Conservation (phyloP, 208 protist genomes). For the Angomonas desouzai region DNA sequence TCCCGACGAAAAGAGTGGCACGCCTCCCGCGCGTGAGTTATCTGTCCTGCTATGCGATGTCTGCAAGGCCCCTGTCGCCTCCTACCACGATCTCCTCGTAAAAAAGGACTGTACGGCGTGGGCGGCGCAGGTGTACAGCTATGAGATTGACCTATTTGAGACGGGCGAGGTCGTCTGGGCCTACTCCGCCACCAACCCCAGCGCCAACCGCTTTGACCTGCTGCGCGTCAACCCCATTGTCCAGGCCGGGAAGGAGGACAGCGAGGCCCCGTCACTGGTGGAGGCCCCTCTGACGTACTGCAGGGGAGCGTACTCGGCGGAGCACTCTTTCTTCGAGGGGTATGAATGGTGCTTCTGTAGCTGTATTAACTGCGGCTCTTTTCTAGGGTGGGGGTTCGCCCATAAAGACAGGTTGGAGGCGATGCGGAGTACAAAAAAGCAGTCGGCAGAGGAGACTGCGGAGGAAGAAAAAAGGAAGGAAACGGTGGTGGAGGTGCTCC, state of each 20-base stretch:
- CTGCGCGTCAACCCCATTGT: slow-evolving; percentile 31
- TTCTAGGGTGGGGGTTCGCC: slow-evolving; percentile 80
- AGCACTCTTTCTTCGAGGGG: slow-evolving; percentile 79
- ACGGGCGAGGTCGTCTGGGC: slow-evolving; percentile 45
- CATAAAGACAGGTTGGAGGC: slow-evolving; percentile 13
- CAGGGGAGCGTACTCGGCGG: slow-evolving; percentile 34
- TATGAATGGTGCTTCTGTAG: slow-evolving; percentile 63
- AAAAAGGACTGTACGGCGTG: slow-evolving; percentile 30
- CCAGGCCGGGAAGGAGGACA: neutral
- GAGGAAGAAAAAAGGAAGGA: neutral
- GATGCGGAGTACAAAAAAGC: neutral
- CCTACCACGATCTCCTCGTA: slow-evolving; percentile 39
- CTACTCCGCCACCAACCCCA: slow-evolving; percentile 81
- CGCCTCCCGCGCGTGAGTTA: neutral
- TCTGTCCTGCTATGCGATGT: slow-evolving; percentile 43
- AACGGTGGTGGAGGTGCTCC: neutral
- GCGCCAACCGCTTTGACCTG: slow-evolving; percentile 61
- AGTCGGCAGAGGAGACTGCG: neutral
- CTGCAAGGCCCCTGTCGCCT: slow-evolving; percentile 44
- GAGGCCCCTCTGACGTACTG: slow-evolving; percentile 19
- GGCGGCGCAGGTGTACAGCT: slow-evolving; percentile 60
- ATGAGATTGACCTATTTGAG: slow-evolving; percentile 70
- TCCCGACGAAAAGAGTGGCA: neutral
- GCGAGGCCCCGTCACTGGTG: neutral
- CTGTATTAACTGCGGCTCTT: slow-evolving; percentile 55